Conservation (phyloP, 164 flowering plant genomes). For the Macadamia integrifolia region DNA sequence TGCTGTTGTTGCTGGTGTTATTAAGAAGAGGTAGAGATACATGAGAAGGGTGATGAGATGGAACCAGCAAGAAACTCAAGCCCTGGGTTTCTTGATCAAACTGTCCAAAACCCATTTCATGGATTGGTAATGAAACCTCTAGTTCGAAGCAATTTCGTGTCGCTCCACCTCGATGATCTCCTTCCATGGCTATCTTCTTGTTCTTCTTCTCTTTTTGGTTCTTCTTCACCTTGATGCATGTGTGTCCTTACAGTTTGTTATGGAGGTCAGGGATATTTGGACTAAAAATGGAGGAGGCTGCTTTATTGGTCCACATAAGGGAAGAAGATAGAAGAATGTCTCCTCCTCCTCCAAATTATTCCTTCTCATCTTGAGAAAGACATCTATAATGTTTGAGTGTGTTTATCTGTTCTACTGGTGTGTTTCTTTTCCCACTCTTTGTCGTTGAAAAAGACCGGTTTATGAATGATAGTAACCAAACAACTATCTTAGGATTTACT, state of each 20-base stretch:
- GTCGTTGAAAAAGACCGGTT: too few species aligned
- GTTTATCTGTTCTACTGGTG: neutral
- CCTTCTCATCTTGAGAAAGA: constrained; percentile 12
- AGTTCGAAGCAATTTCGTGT: constrained; percentile 22
- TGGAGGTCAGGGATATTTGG: neutral
- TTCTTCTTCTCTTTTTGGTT: neutral
- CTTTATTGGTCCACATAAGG: too few species aligned
- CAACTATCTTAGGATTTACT: too few species aligned
- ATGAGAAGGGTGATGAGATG: constrained; percentile 10
- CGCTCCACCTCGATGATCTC: constrained; percentile 27
- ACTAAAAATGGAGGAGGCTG: constrained; percentile 14
- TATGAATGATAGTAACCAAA: too few species aligned
- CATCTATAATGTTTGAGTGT: neutral
- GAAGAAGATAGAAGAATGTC: constrained; percentile 5
- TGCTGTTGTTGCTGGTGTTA: constrained; percentile 6
- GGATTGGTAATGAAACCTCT: constrained; percentile 26
- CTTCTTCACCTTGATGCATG: neutral
- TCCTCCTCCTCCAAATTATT: constrained; percentile 10
- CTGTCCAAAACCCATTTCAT: constrained; percentile 52
- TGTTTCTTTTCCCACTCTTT: neutral
- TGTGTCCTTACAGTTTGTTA: constrained; percentile 6
- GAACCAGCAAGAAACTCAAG: constrained; percentile 34
- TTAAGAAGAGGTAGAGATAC: constrained; percentile 21
- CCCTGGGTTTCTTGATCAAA: constrained; percentile 45
- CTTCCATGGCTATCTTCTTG: constrained; percentile 19